phyloP scores from a whole-genome alignment of 2,329 filamentous ascomycete species.

The Madurella fahalii region DNA sequence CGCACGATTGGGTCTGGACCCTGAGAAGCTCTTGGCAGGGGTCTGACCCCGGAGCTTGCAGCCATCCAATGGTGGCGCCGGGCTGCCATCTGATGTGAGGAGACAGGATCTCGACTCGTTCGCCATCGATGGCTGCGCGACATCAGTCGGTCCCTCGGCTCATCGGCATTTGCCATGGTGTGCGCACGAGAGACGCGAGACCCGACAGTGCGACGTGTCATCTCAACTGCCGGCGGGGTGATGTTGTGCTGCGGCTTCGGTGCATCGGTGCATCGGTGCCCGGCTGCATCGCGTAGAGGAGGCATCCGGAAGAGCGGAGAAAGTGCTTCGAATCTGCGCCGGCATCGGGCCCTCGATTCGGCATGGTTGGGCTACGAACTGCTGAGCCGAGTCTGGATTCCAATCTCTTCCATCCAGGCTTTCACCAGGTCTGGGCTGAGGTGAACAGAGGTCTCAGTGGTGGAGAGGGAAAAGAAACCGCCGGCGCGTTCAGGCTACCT shows the following conservation, averaged over 20 bases:
- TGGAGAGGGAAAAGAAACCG: too few species aligned
- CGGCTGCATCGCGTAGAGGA: too few species aligned
- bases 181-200: too few species aligned
- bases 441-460: too few species aligned
- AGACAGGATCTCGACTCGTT: not conserved
- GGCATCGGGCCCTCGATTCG: too few species aligned
- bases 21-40: conserved; percentile 5
- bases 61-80: not conserved
- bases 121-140: not conserved
- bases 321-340: too few species aligned
- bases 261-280: not conserved
- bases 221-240: not conserved
- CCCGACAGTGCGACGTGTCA: not conserved
- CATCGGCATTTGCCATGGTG: not conserved
- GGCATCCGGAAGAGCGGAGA: too few species aligned
- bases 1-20: not conserved
- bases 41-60: not conserved
- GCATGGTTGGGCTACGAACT: too few species aligned
- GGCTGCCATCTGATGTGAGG: not conserved
- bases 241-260: not conserved
- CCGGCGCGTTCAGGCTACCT: too few species aligned
- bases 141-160: not conserved
- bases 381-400: too few species aligned
- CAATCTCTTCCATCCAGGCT: too few species aligned
- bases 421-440: too few species aligned